Evolutionary conservation across 306 rosid genomes (phyloP), one percentile per base, ranked within the genome.

Genomic region (Chamaecrista fasciculata): DNA sequence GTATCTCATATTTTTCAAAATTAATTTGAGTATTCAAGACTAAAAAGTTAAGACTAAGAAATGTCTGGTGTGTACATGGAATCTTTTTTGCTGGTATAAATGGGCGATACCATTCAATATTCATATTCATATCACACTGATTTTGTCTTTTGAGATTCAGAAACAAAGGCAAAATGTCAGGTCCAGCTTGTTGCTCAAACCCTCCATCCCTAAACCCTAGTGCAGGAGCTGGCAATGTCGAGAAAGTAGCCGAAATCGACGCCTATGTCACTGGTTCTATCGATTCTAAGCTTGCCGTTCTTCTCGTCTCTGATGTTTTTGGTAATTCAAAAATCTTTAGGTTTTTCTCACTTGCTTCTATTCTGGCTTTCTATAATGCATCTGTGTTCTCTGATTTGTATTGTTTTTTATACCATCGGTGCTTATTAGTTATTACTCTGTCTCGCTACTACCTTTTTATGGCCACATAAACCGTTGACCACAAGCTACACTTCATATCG

Each of bases 141-240:
- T n/a, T n/a, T n/a, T n/a, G n/a, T n/a, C n/a, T n/a, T n/a, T n/a
- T n/a, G n/a, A 14, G 16, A 5, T 5, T 39, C n/a, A 36, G 28
- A 60, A 67, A 1, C 7, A 14, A 4, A 16, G 34, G 0, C 14
- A 68, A 18, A 34, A 90, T 90, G 97, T 48, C 95, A 31, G 86
- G 95, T 0, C 48, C 83, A 8, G 70, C 77, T 23, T 87, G 97
- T 61, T 90, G 97, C 71, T 80, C 88, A 26, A 81, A 86, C 69
- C 92, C 97, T 51, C 96, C 95, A 8, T 73, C 60, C 1, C 80
- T 91, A 26, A 62, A 86, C 63, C 83, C 94, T 0, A 75, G 0
- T 58, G 34, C 62, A 6, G 97, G 97, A 60, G 44, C 18, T 31
- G 96, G 96, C 3, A 84, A 60, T 8, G 88, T 88, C 15, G 87